These are phyloP conservation scores for Pseudovirgaria hyperparasitica DNA, from an alignment of 2,329 filamentous ascomycete genomes.

Conservation along the genomic window DNA sequence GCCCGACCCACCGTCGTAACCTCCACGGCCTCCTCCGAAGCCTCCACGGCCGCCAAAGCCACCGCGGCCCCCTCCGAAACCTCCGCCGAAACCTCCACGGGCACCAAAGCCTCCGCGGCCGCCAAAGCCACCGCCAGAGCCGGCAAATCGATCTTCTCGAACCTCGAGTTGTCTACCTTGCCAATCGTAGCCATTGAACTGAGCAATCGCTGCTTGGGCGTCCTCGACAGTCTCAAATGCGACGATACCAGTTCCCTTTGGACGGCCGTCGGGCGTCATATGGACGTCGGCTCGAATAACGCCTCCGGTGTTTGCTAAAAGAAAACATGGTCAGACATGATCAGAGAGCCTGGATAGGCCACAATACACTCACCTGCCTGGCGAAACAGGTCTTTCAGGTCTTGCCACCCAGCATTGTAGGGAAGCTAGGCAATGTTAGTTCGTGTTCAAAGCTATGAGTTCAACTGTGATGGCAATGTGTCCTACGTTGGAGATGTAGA, in stretches of 20 bases:
- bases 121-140: constrained; percentile 31
- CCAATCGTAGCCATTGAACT: constrained; percentile 99
- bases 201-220: constrained; percentile 86
- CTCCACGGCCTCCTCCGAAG: constrained; percentile 41
- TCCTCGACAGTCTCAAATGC: constrained; percentile 93
- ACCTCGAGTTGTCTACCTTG: constrained; percentile 88
- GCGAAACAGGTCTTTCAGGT: constrained; percentile 95
- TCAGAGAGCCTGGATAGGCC: neutral
- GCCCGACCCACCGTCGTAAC: constrained; percentile 33
- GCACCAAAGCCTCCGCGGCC: constrained; percentile 28
- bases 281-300: constrained; percentile 96
- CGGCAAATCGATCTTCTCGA: constrained; percentile 88
- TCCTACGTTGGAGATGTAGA: constrained; percentile 98
- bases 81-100: constrained; percentile 28
- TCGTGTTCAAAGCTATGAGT: constrained; percentile 19
- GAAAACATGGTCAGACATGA: constrained; percentile 1
- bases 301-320: constrained; percentile 17
- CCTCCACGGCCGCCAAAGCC: constrained; percentile 38
- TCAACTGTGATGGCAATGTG: constrained; percentile 15
- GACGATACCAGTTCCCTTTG: constrained; percentile 94
- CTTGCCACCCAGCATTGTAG: constrained; percentile 96
- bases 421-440: constrained; percentile 57
- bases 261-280: constrained; percentile 76
- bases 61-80: constrained; percentile 37
- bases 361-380: constrained; percentile 70